Conservation (phyloP, 1,139 yeast species). For the Geotrichum bryndzae region DNA sequence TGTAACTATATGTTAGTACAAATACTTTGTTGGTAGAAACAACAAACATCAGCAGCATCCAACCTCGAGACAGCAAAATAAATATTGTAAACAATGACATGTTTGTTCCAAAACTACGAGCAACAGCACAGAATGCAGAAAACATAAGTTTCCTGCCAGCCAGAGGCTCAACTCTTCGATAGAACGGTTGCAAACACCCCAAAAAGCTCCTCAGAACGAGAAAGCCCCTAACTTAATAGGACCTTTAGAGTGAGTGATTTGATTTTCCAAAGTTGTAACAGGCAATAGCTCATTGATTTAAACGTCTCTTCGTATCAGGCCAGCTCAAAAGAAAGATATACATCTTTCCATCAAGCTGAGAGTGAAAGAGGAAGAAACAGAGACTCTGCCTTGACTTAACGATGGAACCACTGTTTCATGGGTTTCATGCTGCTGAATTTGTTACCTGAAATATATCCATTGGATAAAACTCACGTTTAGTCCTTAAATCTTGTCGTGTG, state of each 20-base stretch:
- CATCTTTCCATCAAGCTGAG: neutral
- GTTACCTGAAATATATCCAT: neutral
- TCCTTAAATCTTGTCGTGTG: neutral
- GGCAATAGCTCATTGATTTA: constrained; percentile 37
- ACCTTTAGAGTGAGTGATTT: constrained; percentile 51
- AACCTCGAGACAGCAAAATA: neutral
- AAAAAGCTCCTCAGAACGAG: constrained; percentile 44
- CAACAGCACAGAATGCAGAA: constrained; percentile 22
- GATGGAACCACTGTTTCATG: constrained; percentile 9
- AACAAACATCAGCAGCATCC: neutral
- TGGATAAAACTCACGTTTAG: neutral
- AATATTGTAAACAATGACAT: constrained; percentile 18
- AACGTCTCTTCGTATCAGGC: neutral
- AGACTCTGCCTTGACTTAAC: constrained; percentile 39
- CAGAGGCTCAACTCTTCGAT: constrained; percentile 40
- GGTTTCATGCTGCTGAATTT: neutral
- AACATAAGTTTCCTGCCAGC: neutral
- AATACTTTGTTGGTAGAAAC: neutral
- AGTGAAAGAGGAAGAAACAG: constrained; percentile 30
- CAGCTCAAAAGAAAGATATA: neutral
- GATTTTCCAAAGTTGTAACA: constrained; percentile 96
- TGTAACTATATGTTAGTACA: neutral
- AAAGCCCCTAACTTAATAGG: constrained; percentile 25
- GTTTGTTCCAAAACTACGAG: constrained; percentile 41
- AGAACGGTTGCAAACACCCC: constrained; percentile 39